Percentiles rank a stretch among this genome's conserved stretches.
phyloP scores from a whole-genome alignment of 371 early-diverging fungal genomes.

The Saksenaea vasiformis region DNA sequence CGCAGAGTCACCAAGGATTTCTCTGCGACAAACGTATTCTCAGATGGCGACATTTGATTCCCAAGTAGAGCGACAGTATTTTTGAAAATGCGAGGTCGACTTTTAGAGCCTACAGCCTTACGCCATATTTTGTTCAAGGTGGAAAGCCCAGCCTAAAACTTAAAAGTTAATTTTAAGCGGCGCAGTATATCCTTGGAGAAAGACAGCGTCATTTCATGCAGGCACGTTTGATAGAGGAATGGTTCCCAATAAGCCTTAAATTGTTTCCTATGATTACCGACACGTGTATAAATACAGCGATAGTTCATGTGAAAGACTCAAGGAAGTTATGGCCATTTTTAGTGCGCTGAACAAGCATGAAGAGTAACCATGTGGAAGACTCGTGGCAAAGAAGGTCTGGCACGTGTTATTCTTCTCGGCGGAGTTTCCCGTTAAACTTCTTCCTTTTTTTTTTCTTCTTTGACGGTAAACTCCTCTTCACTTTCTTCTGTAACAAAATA shows the following conservation, averaged over 20 bases:
- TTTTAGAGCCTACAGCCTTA: background rate
- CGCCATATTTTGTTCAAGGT: background rate
- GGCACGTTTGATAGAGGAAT: no score
- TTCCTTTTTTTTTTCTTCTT: background rate
- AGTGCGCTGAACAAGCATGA: background rate
- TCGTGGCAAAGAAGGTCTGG: conserved; percentile 1
- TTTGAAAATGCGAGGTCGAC: no score
- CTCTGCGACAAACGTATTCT: no score
- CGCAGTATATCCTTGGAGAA: no score
- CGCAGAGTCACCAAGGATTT: no score
- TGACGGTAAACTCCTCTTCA: background rate
- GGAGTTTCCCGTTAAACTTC: conserved; percentile 1
- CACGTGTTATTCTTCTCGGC: background rate
- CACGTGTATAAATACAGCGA: background rate
- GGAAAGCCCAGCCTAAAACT: no score
- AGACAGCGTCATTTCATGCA: no score
- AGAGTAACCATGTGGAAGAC: conserved; percentile 3
- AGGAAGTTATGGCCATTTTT: background rate
- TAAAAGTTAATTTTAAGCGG: no score
- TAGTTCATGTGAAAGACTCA: background rate
- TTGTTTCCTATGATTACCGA: no score
- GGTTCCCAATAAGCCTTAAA: no score
- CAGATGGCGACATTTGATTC: no score
- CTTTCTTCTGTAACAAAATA: background rate
- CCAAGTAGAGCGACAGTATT: no score